phyloP scores from a whole-genome alignment of 2,329 filamentous ascomycete species.

The Phoma sp. region DNA sequence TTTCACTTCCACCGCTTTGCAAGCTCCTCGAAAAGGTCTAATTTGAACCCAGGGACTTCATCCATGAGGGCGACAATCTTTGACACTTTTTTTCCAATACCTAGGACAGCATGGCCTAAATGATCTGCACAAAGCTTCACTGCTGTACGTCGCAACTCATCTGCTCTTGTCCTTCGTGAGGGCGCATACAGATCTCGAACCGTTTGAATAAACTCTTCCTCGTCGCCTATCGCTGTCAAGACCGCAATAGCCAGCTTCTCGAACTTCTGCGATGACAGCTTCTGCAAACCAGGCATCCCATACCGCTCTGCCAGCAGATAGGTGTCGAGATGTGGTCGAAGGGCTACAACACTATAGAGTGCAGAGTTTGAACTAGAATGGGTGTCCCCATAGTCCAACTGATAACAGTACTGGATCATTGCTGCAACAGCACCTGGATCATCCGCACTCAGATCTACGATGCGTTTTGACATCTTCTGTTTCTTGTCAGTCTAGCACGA shows the following conservation, averaged over 20 bases:
- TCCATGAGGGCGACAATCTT: constrained; percentile 39
- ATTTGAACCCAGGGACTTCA: constrained; percentile 39
- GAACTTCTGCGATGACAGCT: constrained; percentile 38
- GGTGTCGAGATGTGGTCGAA: constrained; percentile 37
- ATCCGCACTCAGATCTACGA: constrained; percentile 42
- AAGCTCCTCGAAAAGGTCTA: constrained; percentile 41
- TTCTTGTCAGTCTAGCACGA: constrained; percentile 9
- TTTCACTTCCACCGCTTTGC: constrained; percentile 34
- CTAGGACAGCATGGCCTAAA: constrained; percentile 37
- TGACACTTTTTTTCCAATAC: constrained; percentile 35
- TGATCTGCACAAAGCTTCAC: constrained; percentile 41
- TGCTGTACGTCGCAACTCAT: constrained; percentile 30
- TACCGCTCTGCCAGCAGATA: constrained; percentile 42
- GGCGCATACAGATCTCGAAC: constrained; percentile 37
- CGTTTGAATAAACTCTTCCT: constrained; percentile 34
- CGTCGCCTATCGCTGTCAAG: constrained; percentile 30
- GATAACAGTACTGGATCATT: constrained; percentile 46
- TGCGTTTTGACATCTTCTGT: constrained; percentile 33
- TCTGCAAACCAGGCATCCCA: constrained; percentile 33
- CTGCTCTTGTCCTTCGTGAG: constrained; percentile 28
- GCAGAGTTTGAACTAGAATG: constrained; percentile 24
- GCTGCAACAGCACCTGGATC: constrained; percentile 41
- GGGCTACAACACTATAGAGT: constrained; percentile 30
- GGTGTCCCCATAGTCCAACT: constrained; percentile 39
- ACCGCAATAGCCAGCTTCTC: constrained; percentile 31